Conservation (phyloP, 106 monocot genomes). For the Ottelia alismoides region DNA sequence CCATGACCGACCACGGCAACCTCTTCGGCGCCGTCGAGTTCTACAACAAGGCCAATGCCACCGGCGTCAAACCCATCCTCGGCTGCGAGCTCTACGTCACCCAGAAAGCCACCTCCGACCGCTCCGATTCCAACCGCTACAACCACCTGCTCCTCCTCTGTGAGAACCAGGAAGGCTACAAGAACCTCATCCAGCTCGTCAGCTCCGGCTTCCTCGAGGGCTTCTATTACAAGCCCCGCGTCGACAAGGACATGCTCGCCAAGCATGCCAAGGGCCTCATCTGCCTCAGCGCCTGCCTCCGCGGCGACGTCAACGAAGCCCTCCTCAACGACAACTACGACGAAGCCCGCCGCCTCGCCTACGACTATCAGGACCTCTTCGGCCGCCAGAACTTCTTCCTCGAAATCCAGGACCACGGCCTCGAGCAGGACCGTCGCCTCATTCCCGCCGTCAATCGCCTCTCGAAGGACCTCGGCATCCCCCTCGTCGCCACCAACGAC, state of each 20-base stretch:
- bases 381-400: neutral
- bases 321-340: neutral
- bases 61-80: neutral
- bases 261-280: neutral
- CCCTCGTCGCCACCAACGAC: neutral
- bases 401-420: neutral
- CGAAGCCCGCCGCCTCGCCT: neutral
- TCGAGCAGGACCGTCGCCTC: neutral
- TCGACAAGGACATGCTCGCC: neutral
- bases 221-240: neutral
- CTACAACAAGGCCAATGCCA: neutral
- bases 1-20: neutral
- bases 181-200: neutral
- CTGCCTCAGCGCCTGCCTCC: neutral
- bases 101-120: neutral
- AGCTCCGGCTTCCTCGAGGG: neutral
- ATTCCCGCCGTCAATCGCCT: no score
- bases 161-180: neutral
- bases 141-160: neutral
- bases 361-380: neutral
- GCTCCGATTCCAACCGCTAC: neutral
- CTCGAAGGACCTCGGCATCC: neutral
- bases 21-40: neutral
- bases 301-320: neutral
- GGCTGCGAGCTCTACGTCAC: neutral